Base-by-base conservation (phyloP, 345 rosid species). In the Euphorbia tirucalli region DNA sequence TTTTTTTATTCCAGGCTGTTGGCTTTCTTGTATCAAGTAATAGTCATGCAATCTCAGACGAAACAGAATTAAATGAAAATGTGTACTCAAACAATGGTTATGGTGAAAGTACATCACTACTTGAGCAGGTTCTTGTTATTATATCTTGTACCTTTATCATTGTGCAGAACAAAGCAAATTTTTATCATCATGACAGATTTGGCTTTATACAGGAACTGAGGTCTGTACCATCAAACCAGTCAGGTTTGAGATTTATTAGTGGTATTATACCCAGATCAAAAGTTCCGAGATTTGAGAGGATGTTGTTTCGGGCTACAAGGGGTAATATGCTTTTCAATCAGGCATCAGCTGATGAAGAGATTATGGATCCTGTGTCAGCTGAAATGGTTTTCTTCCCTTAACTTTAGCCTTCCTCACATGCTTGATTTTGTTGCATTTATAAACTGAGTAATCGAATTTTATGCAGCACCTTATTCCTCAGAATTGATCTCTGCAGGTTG, bases 261-360 rank as follows among this genome's bases (percentile, higher is more conserved):
- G 97, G 98, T 65, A 94, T 94, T 63, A 80, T 92, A 71, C 87
- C 91, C 82, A 85, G 85, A 77, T 83, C 86, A 48, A 92, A 92
- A 80, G 83, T 75, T 77, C 80, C 86, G 68, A 86, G 83, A 75
- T 92, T 94, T 84, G 97, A 94, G 85, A 90, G 97, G 85, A 90
- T 94, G 91, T 71, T 94, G 75, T 94, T 94, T 82, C 96, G 97
- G 77, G 90, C 97, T 72, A 94, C 97, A 70, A 92, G 98, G 83
- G 98, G 98, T 79, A 94, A 94, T 82, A 89, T 94, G 97, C 97
- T 94, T 82, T 94, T 94, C 83, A 92, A 90, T 79, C 97, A 89
- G 80, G 86, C 97, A 43, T 83, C 88, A n/a, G 92, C 96, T 62
- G 91, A 81, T 81, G 98, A 92, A 82, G 95, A 84, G 75, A 87